Evolutionary conservation across 192 early-diverging fungal species (phyloP).

Genomic region (Powellomyces hirtus): DNA sequence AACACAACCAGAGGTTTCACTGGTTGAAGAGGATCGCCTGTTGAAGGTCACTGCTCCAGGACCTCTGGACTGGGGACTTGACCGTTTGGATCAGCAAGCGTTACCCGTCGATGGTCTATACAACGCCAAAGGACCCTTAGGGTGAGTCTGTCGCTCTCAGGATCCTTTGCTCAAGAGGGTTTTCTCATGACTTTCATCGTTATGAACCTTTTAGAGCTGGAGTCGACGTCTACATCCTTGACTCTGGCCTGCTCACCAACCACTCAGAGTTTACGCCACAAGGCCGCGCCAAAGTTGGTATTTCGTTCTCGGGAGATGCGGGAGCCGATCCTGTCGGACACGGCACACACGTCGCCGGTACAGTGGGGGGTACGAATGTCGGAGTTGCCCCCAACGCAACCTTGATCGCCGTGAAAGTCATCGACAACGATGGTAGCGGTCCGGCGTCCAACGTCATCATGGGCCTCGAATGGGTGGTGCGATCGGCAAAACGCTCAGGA

Average conservation of each 20-base stretch:
- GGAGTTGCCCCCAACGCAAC: slow-evolving; percentile 73
- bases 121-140: background rate
- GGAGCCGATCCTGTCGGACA: slow-evolving; percentile 48
- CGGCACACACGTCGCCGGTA: slow-evolving; percentile 55
- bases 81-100: slow-evolving; percentile 25
- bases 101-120: slow-evolving; percentile 24
- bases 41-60: background rate
- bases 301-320: slow-evolving; percentile 32
- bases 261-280: slow-evolving; percentile 84
- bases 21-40: slow-evolving; percentile 10
- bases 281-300: slow-evolving; percentile 72
- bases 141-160: background rate
- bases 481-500: background rate
- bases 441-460: slow-evolving; percentile 46
- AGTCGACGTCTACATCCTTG: slow-evolving; percentile 90
- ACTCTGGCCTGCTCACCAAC: slow-evolving; percentile 81
- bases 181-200: no score
- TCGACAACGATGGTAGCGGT: slow-evolving; percentile 46
- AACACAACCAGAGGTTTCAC: background rate
- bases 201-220: slow-evolving; percentile 49
- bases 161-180: background rate
- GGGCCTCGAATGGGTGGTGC: slow-evolving; percentile 45
- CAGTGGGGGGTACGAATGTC: slow-evolving; percentile 47
- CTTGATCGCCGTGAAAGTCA: slow-evolving; percentile 72
- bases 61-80: slow-evolving; percentile 27